Base-by-base conservation (phyloP, 345 rosid species). In the Arabidopsis thaliana region DNA sequence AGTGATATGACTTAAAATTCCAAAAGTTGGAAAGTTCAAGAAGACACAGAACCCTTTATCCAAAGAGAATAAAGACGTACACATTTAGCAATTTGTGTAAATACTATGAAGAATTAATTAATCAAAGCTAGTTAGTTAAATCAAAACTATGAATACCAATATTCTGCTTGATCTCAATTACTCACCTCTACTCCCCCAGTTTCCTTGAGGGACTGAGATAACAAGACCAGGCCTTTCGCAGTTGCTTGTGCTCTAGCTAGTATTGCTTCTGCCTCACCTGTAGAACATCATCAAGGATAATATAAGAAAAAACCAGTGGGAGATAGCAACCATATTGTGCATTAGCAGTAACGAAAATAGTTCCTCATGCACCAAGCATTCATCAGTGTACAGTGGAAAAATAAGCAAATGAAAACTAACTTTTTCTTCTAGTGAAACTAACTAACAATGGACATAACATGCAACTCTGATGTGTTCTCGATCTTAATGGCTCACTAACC, bases 261-360 rank as follows among this genome's bases (percentile, higher is more conserved):
- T 64, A 95, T 90, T 40, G 99, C 97, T 80, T 89, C 90, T 9
- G 97, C 99, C 71, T 91, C 99, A 83, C 98, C 97, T 94, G 84
- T 22, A 73, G 78, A 73, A 61, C 68, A 45, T 63, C 34, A 69
- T 8, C 14, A 44, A 59, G 3, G 22, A 50, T 58, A 50, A 59
- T 36, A 51, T 58, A 59, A 59, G 68, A 3, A 42, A 34, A 2
- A 36, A 30, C 30, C 42, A 11, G 16, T 11, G 56, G 25, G 55
- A 41, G 13, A 56, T 45, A 14, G 49, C 9, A 45, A 56, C 40
- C 7, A 56, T 45, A 56, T 10, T 9, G 1, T 6, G 48, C 32
- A 59, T 42, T 28, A 44, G 34, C 49, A 42, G 64, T 8, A 2
- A 69, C 41, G 73, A 59, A 61, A 44, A 23, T 8, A 75, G 9